Evolutionary conservation across 768 basidiomycete species (phyloP), one percentile per base, ranked within the genome.

Genomic region (Rhizopogon vinicolor): DNA sequence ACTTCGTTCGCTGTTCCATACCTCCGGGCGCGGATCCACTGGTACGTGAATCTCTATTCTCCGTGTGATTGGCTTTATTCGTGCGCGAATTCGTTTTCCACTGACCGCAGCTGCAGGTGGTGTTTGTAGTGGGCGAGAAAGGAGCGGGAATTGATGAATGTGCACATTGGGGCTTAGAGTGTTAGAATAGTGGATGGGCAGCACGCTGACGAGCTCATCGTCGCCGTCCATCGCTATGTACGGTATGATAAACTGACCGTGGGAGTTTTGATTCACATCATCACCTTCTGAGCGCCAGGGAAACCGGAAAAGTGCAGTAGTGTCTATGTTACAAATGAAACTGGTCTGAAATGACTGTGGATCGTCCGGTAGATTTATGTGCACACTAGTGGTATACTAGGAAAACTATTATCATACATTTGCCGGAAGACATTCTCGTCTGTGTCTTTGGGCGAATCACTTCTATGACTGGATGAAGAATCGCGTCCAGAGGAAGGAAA

Each of bases 41-140:
- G 91, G 91, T 12, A 93, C 78, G 67, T 91, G 89, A 22, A 93
- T 77, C 67, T 93, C 91, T 33, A 89, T 67, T 59, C 84, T 76
- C 51, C 76, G 80, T 39, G 79, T 75, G 40, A 75, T 72, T 3
- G 85, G 79, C 68, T 91, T 92, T 58, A 85, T 72, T 35, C 91
- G 82, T 6, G 89, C 89, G 35, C 77, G 78, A 53, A 93, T 89
- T 22, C 82, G 80, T 69, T 92, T 92, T 7, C 92, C 91, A 62
- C 83, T 86, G 35, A 78, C 64, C 40, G 72, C 66, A 7, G 91
- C 88, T 2, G 89, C 87, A 31, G 91, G 90, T 5, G 91, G 91
- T 3, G 78, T 79, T 69, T 87, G 87, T 2, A 93, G 75, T 9
- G 89, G 84, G 28, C 89, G 79, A 8, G 78, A 83, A 2, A 91